Conservation (phyloP, 2,329 filamentous ascomycete genomes). For the Rutstroemia sp. region DNA sequence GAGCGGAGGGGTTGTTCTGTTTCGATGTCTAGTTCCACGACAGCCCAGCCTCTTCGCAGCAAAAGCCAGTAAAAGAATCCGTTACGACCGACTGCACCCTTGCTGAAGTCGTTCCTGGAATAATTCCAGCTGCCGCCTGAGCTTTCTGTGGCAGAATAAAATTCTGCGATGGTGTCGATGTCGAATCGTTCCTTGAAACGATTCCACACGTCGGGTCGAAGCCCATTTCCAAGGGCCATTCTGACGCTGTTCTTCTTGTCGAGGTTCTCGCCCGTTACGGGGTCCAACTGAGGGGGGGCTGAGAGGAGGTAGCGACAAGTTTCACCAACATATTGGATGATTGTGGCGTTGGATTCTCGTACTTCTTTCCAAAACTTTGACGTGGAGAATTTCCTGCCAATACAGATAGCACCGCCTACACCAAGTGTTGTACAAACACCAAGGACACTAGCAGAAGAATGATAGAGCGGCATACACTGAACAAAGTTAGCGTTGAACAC, state of each 20-base stretch:
- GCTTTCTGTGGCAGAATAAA: constrained; percentile 75
- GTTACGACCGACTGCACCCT: constrained; percentile 71
- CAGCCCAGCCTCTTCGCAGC: constrained; percentile 41
- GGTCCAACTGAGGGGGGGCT: constrained; percentile 53
- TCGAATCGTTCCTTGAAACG: constrained; percentile 75
- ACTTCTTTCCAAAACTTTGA: constrained; percentile 71
- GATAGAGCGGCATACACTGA: constrained; percentile 82
- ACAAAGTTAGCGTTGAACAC: constrained; percentile 14
- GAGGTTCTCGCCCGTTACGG: constrained; percentile 55
- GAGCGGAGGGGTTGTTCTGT: constrained; percentile 63
- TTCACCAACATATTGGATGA: constrained; percentile 84
- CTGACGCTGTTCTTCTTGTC: constrained; percentile 69
- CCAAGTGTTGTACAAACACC: constrained; percentile 56
- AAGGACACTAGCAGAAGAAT: constrained; percentile 68
- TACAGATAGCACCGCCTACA: constrained; percentile 56
- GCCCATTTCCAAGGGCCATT: constrained; percentile 74
- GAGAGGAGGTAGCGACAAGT: constrained; percentile 76
- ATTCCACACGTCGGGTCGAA: constrained; percentile 81
- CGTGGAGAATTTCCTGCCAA: constrained; percentile 74
- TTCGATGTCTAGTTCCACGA: constrained; percentile 66
- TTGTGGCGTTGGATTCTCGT: constrained; percentile 61
- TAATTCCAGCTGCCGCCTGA: constrained; percentile 64
- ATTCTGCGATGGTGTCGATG: constrained; percentile 66
- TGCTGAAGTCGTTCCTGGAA: constrained; percentile 61
- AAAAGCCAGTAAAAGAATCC: constrained; percentile 54